Evolutionary conservation across 1,284 basidiomycete genomes (phyloP), one percentile per base, ranked within the genome.

Genomic region (Apiotrichum brassicae): DNA sequence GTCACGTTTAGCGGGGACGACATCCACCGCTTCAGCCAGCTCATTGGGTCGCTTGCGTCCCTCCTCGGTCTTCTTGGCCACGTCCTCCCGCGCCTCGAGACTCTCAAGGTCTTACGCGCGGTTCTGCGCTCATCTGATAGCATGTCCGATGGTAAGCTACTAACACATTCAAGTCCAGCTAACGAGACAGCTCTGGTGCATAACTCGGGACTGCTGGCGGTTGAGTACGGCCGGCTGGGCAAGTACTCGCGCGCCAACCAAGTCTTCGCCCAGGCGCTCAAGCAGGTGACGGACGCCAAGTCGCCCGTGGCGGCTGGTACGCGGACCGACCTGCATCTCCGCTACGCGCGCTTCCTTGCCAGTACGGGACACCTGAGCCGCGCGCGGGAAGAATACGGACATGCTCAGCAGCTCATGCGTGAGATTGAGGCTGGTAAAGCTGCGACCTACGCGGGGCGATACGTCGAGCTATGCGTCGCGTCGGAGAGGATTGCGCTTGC

Each of bases 141-240:
- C 74, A 46, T 49, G 13, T 32, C 58, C 5, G 64, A 67, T 26
- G 60, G 65, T 65, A 25, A 41, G 57, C 53, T 1, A 3, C 6
- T n/a, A n/a, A n/a, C n/a, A n/a, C n/a, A n/a, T 3, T 12, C 4
- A 2, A 7, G 5, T 6, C 13, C 2, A 14, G 9, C 8, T 26
- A 20, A n/a, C 4, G 20, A 14, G 7, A 4, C 40, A 89, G 89
- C 76, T 6, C 87, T 83, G 60, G 75, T 87, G 9, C 69, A 73
- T 1, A 74, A 81, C 1, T 87, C 85, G 1, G 74, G 83, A 2
- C 80, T 83, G 26, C 78, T 93, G 2, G 89, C 85, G 0, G 77
- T 81, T 40, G 85, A 90, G 62, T 89, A 90, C 61, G 74, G 83
- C 32, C 80, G 79, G 39, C 77, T 94, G 1, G 90, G 91, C 3